phyloP scores from a whole-genome alignment of 2,329 filamentous ascomycete species.

The Colletotrichum horii region DNA sequence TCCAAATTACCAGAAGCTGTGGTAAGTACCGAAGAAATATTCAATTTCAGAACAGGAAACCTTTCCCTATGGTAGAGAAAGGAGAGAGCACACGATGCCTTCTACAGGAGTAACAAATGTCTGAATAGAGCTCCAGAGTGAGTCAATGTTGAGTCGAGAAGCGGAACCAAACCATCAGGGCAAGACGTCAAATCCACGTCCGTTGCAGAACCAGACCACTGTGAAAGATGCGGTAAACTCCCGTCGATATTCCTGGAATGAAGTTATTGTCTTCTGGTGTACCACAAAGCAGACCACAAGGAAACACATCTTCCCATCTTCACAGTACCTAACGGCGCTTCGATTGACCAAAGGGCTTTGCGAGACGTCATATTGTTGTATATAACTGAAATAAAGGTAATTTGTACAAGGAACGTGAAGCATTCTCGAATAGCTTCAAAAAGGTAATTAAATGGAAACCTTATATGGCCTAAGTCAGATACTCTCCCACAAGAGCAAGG shows the following conservation, averaged over 20 bases:
- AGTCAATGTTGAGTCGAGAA: not conserved
- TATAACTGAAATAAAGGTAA: not conserved
- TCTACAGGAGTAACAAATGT: not conserved
- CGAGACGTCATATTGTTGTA: not conserved
- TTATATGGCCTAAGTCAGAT: not conserved
- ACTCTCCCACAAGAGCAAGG: conserved; percentile 43
- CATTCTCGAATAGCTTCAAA: not conserved
- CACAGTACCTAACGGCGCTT: not conserved
- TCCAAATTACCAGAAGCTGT: not conserved
- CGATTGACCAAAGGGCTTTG: not conserved
- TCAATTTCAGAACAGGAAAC: not conserved
- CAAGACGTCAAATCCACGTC: not conserved
- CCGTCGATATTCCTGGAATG: not conserved
- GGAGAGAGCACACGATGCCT: not conserved
- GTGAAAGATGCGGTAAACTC: not conserved
- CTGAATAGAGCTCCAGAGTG: not conserved
- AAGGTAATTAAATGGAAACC: not conserved
- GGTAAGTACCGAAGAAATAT: not conserved
- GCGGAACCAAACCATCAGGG: not conserved
- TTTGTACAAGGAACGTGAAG: not conserved
- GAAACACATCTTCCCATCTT: not conserved
- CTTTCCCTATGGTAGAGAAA: not conserved
- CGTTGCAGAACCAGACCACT: not conserved
- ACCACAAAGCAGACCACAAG: not conserved
- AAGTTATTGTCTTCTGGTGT: no score